Percentiles rank a stretch among this genome's conserved stretches.
Evolutionary conservation across 805 yeast species (phyloP).

Genomic region (Clavispora carvajalis): DNA sequence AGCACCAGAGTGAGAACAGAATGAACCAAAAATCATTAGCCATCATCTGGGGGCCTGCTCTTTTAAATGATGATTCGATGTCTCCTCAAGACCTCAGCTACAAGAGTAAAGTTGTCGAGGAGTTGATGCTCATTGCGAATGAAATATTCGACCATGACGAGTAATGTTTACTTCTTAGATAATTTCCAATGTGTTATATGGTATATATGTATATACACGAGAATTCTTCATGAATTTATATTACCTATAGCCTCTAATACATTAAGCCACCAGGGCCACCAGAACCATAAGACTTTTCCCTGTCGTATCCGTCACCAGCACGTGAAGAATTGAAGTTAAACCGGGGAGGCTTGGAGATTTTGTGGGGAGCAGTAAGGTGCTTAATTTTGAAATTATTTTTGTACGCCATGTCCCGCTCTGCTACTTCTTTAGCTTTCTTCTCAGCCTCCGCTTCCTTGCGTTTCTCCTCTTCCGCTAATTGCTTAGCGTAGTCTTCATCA

Average conservation of each 20-base stretch:
- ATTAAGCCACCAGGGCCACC: constrained; percentile 2
- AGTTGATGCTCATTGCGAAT: constrained; percentile 74
- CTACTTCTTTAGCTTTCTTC: constrained; percentile 13
- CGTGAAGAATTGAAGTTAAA: constrained; percentile 18
- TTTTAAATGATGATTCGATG: constrained; percentile 61
- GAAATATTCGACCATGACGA: constrained; percentile 57
- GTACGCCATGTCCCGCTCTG: constrained; percentile 17
- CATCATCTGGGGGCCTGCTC: constrained; percentile 92
- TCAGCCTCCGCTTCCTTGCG: constrained; percentile 12
- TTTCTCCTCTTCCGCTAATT: constrained; percentile 19
- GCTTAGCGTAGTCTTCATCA: constrained; percentile 35
- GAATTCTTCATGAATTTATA: no score
- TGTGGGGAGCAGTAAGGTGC: constrained; percentile 17
- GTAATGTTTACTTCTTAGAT: constrained; percentile 2
- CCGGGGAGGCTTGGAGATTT: constrained; percentile 33
- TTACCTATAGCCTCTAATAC: background rate
- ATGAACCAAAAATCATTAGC: constrained; percentile 82
- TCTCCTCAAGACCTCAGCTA: constrained; percentile 70
- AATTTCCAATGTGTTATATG: background rate
- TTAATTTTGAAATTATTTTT: constrained; percentile 27
- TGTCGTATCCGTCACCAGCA: constrained; percentile 4
- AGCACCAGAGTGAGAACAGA: constrained; percentile 57
- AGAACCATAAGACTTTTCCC: background rate
- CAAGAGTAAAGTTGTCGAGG: constrained; percentile 77
- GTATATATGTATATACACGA: background rate